phyloP scores from a whole-genome alignment of 179 eudicot genomes.

The Carnegiea gigantea region DNA sequence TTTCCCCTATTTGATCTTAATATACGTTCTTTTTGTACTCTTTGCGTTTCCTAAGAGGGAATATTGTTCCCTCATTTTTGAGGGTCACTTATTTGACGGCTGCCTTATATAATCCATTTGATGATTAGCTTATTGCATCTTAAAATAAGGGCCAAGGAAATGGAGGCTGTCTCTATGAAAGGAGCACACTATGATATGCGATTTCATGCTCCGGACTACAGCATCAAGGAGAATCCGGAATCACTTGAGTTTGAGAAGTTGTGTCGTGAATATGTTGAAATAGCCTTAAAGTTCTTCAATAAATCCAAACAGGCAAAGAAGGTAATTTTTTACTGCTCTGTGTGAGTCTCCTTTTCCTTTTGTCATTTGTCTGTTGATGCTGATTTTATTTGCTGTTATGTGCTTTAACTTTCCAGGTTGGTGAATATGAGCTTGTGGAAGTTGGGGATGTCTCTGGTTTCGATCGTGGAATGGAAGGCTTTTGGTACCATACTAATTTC shows the following conservation, averaged over 20 bases:
- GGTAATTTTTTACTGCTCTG: neutral
- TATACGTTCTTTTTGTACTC: neutral
- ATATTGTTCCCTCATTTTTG: too few species aligned
- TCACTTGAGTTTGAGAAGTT: neutral
- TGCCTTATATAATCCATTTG: neutral
- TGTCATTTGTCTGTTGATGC: neutral
- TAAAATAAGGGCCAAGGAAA: neutral
- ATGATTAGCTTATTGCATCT: neutral
- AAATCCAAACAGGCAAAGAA: neutral
- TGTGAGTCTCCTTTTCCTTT: neutral
- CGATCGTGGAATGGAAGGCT: neutral
- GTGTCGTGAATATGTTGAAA: neutral
- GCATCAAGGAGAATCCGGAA: neutral
- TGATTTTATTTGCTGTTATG: neutral
- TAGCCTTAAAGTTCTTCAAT: neutral
- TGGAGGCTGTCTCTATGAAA: neutral
- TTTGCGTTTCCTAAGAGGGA: too few species aligned
- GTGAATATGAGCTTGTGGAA: neutral
- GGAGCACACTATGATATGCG: neutral
- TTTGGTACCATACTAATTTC: neutral
- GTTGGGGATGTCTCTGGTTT: neutral
- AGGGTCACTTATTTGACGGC: neutral
- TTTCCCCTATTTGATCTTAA: too few species aligned
- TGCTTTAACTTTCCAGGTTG: neutral
- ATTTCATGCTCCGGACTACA: neutral